Evolutionary conservation across 1,139 yeast species (phyloP), one percentile per base, ranked within the genome.

Genomic region (Barnettozyma hawaiiensis): DNA sequence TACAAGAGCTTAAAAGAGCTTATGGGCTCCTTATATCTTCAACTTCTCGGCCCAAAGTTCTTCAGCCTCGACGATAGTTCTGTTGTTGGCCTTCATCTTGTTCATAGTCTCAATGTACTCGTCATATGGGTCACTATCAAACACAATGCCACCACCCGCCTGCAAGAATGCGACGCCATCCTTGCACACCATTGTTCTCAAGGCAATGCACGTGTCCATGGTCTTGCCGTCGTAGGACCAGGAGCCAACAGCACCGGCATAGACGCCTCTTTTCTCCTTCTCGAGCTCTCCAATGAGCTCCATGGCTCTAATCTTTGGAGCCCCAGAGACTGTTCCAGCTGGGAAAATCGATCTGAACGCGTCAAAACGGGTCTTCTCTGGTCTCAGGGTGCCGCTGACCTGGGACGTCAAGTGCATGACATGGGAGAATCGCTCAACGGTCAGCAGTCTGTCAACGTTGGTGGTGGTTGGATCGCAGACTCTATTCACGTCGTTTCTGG

Each of bases 211-310:
- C 1, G 97, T 92, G 60, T 92, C 95, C 97, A 92, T 92, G 22
- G 89, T 76, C 55, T 77, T 79, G 15, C 94, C 87, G 58, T 87
- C 96, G 61, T 89, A 92, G 1, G 96, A 90, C 96, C 97, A 92
- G 62, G 85, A 85, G 10, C 98, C 98, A n/a, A 92, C 97, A 1
- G 98, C 98, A 50, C 98, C 98, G 2, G 98, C 98, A 60, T 92
- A 92, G 12, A 90, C 90, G 35, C 98, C 98, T 59, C 98, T 75
- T 59, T 89, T 86, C 60, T 92, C 97, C 51, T 78, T 73, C 61
- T 92, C 98, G 41, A 92, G 69, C 60, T 86, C 95, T 23, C 85
- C 84, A 58, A 92, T 87, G 40, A 92, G 71, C 63, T 90, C 95
- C 98, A 92, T 92, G 9, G 98, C 98, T 53, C 78, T 78, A 39